Base-by-base conservation (phyloP, 208 protist species). In the Crithidia fasciculata region DNA sequence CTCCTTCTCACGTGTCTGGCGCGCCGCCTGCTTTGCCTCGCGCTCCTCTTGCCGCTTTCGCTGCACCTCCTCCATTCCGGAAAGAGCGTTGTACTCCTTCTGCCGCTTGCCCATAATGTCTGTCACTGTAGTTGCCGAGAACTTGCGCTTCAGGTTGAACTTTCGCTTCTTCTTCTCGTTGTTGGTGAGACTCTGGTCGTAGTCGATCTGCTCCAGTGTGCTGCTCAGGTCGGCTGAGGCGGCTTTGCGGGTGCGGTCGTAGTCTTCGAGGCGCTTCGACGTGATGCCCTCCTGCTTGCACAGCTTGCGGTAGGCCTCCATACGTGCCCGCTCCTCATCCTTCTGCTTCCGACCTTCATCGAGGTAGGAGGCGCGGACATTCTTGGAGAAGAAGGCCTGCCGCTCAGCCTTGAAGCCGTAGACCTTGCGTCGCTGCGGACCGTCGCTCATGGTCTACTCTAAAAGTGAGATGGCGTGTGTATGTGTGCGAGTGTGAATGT, bases 101-200 rank as follows among this genome's bases (percentile, higher is more conserved):
- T 89, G 66, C 37, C 75, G 50, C 78, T 90, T 95, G 10, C 86
- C 70, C 44, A 94, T 58, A 0, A 92, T 12, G 55, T 97, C 86
- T 4, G 65, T 87, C 37, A 95, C 83, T 0, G 87, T 95, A 18
- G 85, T 87, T 45, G 89, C 86, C 28, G 92, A 84, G 44, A 86
- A 94, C 66, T 97, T 95, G 28, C 89, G 87, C 76, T 97, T 97
- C 64, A 95, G 47, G 69, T 94, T 95, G 64, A 82, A 97, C 82
- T 94, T 95, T 9, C 87, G 81, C 54, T 86, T 86, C 75, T 92
- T 91, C 76, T 95, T 95, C 59, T 97, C 87, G 58, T 87, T 86
- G 77, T 95, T 94, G 16, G 93, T 94, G 13, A 97, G 80, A 61
- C 84, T 95, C 66, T 94, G 88, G 67, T 97, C 90, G 63, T 94